Evolutionary conservation across 331 rosid genomes (phyloP), one percentile per base, ranked within the genome.

Genomic region (Erythrophleum ivorense): DNA sequence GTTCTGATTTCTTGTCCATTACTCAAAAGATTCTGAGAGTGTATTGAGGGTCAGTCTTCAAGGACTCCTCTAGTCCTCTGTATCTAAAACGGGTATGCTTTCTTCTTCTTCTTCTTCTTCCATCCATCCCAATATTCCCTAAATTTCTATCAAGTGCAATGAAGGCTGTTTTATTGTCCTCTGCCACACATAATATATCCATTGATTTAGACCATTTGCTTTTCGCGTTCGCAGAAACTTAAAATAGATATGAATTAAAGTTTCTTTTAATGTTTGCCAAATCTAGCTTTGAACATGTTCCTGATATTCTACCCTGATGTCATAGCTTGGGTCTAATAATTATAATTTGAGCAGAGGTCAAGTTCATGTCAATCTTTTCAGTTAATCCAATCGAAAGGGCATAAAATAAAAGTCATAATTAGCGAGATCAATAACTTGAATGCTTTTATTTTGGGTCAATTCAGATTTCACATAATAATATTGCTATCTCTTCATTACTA

Each of bases 21-120:
- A 1, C 66, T 55, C 2, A 48, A 76, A 54, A 40, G 80, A 53
- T 33, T 40, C 78, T 36, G 5, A 2, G 29, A 5, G 71, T 70
- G 16, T 65, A 50, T 50, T 49, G 77, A n/a, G 29, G 29, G 62
- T 55, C 62, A 7, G 55, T 53, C 53, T 57, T 71, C 64, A 40
- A 57, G 59, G 21, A 41, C 80, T 41, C 59, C 31, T 57, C 52
- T 64, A 41, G 80, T 41, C 59, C 31, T 57, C 52, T 64, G 2
- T 34, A 24, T 81, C 85, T 71, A 19, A 62, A 82, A 82, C 68
- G 79, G 86, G 88, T 84, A 78, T 46, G 59, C 49, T 24, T 21
- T 76, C 53, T n/a, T 11, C 19, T 60, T 64, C 31, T 31, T 77
- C 50, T 71, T 48, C 69, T 70, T 31, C 71, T 58, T 18, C 11